Evolutionary conservation across 2,329 filamentous ascomycete species (phyloP).

Genomic region (Lecanoromycetidae sp.): DNA sequence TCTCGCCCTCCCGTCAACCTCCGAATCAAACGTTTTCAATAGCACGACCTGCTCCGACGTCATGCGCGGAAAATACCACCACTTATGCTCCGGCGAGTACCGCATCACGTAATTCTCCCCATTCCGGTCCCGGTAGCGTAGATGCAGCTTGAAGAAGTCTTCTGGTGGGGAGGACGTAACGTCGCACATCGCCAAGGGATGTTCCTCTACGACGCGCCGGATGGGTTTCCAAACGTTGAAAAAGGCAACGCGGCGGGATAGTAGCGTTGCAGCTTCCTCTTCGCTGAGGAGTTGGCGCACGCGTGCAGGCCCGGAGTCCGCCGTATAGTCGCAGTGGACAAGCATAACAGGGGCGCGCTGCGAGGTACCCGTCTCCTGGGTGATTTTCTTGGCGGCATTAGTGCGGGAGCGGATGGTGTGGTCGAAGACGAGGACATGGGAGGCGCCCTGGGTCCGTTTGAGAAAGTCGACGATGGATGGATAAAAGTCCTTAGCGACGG

Average conservation of each 20-base stretch:
- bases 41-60: constrained; percentile 27
- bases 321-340: constrained; percentile 42
- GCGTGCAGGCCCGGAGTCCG: constrained; percentile 31
- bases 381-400: constrained; percentile 26
- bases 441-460: constrained; percentile 34
- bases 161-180: constrained; percentile 25
- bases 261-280: constrained; percentile 31
- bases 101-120: constrained; percentile 33
- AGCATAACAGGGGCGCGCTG: constrained; percentile 37
- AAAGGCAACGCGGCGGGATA: constrained; percentile 36
- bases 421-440: constrained; percentile 37
- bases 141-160: constrained; percentile 32
- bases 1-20: not conserved
- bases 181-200: constrained; percentile 32
- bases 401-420: constrained; percentile 36
- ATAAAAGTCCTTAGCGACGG: constrained; percentile 34
- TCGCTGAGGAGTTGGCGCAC: constrained; percentile 33
- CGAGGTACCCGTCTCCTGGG: constrained; percentile 25
- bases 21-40: constrained; percentile 25
- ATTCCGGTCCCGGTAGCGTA: constrained; percentile 29
- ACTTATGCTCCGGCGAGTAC: constrained; percentile 26
- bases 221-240: constrained; percentile 43
- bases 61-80: constrained; percentile 33
- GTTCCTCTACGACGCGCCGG: constrained; percentile 28
- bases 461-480: constrained; percentile 36